Base-by-base conservation (phyloP, 2,329 filamentous ascomycete species). In the Aspergillus terreus region DNA sequence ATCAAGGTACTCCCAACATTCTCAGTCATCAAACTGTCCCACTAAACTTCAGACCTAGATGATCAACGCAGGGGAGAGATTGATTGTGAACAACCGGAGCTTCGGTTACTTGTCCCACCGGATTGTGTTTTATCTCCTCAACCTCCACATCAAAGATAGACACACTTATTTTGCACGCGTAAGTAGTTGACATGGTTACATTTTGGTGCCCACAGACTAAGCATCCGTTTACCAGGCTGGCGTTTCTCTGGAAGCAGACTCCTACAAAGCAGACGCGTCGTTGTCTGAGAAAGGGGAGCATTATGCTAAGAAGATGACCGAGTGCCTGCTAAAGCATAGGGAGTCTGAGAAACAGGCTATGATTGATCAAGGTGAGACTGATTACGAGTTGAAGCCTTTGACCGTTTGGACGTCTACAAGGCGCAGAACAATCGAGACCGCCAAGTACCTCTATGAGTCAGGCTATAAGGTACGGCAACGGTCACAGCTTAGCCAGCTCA, bases 101-200 rank as follows among this genome's bases (percentile, higher is more conserved):
- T 97, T 99, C 71, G 92, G 92, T 62, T 99, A 99, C 67, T 81
- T 99, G 30, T 95, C 92, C 0, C 92, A 99, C 69, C 85, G 94
- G 54, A 99, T 99, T 59, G 92, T 99, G 50, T 99, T 99, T 73
- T 99, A 97, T 71, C 83, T 99, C 44, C 89, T 96, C 66, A 99
- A 99, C 65, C 79, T 97, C 21, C 94, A 99, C 71, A 96, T 96
- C 78, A 97, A 99, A 71, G 88, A 88, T 45, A 84, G 92, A 51
- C 90, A 90, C 56, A 97, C 91, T 6, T 97, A 95, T 72, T 97
- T 97, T 70, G 92, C 86, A 44, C 83, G 92, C 57, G 86, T 76
- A 62, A 53, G 71, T 58, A 17, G 40, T 41, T 32, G 35, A 6
- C 14, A 38, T n/a, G 6, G 35, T 38, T 38, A 7, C 14, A n/a